Evolutionary conservation across 2,329 filamentous ascomycete species (phyloP).

Genomic region (Helminthosporium solani): DNA sequence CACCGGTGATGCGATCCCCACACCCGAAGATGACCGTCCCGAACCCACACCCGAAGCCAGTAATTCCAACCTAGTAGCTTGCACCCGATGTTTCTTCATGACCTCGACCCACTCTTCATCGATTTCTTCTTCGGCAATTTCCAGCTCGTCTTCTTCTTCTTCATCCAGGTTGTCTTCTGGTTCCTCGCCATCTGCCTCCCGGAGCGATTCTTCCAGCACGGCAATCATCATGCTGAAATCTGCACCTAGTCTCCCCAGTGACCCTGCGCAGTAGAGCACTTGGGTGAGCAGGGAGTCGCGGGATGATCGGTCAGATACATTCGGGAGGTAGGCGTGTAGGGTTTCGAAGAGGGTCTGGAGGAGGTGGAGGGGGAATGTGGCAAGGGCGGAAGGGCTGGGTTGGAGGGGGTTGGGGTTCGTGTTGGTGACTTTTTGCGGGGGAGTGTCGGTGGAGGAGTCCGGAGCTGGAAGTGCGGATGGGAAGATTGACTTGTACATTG

Average conservation of each 20-base stretch:
- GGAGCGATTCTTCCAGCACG: slow-evolving; percentile 48
- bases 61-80: slow-evolving; percentile 74
- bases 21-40: slow-evolving; percentile 16
- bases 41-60: slow-evolving; percentile 46
- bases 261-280: slow-evolving; percentile 89
- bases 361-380: slow-evolving; percentile 82
- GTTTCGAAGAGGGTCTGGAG: slow-evolving; percentile 79
- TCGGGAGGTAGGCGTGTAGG: slow-evolving; percentile 73
- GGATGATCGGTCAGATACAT: slow-evolving; percentile 74
- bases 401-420: slow-evolving; percentile 40
- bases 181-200: slow-evolving; percentile 39
- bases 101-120: slow-evolving; percentile 80
- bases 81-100: slow-evolving; percentile 80
- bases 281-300: slow-evolving; percentile 89
- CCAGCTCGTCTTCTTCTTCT: slow-evolving; percentile 38
- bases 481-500: slow-evolving; percentile 91
- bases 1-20: slow-evolving; percentile 10
- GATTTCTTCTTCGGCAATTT: slow-evolving; percentile 42
- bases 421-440: slow-evolving; percentile 22
- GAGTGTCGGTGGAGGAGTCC: slow-evolving; percentile 29
- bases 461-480: slow-evolving; percentile 56
- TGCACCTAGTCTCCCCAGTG: slow-evolving; percentile 82
- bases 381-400: slow-evolving; percentile 71
- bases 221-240: slow-evolving; percentile 91
- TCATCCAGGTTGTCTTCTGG: slow-evolving; percentile 44